Evolutionary conservation across 805 yeast genomes (phyloP).

Genomic region (Saccharomycopsis guyanensis): DNA sequence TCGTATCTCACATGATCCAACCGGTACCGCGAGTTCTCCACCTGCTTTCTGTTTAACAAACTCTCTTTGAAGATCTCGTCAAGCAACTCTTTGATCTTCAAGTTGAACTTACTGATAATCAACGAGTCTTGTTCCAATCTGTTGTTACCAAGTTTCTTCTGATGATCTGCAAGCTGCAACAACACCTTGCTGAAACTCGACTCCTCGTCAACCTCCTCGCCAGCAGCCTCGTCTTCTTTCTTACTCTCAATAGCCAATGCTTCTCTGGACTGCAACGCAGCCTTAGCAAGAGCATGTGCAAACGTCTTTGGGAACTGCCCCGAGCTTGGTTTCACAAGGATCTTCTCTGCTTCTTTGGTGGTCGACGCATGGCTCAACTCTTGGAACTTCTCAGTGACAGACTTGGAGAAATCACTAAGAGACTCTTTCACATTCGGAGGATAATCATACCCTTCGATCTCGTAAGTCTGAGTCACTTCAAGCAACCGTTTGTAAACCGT

Average conservation of each 20-base stretch:
- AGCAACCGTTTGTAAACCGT: conserved; percentile 47
- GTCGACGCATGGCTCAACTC: conserved; percentile 57
- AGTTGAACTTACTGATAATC: conserved; percentile 52
- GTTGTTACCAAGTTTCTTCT: conserved; percentile 57
- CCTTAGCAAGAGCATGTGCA: conserved; percentile 58
- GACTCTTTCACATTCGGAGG: conserved; percentile 75
- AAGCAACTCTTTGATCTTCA: conserved; percentile 44
- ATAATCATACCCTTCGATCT: conserved; percentile 69
- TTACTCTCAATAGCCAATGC: conserved; percentile 28
- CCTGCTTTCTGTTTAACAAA: conserved; percentile 53
- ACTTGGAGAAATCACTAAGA: conserved; percentile 50
- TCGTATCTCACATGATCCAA: conserved; percentile 67
- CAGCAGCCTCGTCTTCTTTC: conserved; percentile 21
- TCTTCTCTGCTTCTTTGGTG: conserved; percentile 59
- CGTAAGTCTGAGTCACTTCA: conserved; percentile 55
- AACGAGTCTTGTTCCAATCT: conserved; percentile 64
- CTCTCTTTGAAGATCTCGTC: conserved; percentile 55
- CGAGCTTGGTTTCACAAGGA: conserved; percentile 33
- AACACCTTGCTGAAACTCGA: conserved; percentile 47
- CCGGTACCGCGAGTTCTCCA: conserved; percentile 59
- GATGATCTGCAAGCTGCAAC: conserved; percentile 46
- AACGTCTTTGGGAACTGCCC: conserved; percentile 55
- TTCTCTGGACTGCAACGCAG: conserved; percentile 45
- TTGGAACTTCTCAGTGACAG: conserved; percentile 46
- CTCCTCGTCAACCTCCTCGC: conserved; percentile 33